Conservation (phyloP, 768 basidiomycete genomes). For the Russula brevipes region DNA sequence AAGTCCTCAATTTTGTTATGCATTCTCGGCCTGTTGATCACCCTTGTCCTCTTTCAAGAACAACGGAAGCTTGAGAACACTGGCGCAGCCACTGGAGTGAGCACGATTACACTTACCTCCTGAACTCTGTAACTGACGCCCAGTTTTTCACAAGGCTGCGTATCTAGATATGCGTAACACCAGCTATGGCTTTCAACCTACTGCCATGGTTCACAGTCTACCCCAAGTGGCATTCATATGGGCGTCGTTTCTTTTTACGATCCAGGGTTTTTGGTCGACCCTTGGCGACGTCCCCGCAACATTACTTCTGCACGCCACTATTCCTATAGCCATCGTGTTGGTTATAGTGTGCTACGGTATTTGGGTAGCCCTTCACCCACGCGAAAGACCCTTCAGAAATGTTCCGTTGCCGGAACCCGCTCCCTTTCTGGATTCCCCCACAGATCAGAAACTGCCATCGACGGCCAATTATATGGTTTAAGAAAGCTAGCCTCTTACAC, state of each 20-base stretch:
- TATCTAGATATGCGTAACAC: constrained; percentile 12
- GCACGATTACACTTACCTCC: neutral
- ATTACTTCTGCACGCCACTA: neutral
- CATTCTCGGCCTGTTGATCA: neutral
- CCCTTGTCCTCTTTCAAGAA: constrained; percentile 1
- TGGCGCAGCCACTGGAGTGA: neutral
- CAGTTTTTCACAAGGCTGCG: neutral
- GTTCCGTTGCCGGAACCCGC: neutral
- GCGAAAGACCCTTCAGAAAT: neutral
- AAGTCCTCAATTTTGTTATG: constrained; percentile 3
- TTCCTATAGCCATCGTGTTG: neutral
- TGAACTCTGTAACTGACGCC: neutral
- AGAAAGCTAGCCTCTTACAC: neutral
- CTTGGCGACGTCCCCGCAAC: neutral
- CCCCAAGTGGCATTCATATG: constrained; percentile 7
- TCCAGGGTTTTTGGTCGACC: constrained; percentile 18
- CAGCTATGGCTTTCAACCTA: constrained; percentile 10
- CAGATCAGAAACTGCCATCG: neutral
- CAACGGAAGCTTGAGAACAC: neutral
- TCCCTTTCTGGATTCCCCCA: neutral
- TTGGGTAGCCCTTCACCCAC: constrained; percentile 10
- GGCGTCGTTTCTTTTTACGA: constrained; percentile 4
- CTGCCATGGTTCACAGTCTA: constrained; percentile 15
- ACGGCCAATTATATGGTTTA: constrained; percentile 3
- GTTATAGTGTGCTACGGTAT: neutral